Evolutionary conservation across 2,329 filamentous ascomycete genomes (phyloP), one percentile per base, ranked within the genome.

Genomic region (Trichoderma asperellum): DNA sequence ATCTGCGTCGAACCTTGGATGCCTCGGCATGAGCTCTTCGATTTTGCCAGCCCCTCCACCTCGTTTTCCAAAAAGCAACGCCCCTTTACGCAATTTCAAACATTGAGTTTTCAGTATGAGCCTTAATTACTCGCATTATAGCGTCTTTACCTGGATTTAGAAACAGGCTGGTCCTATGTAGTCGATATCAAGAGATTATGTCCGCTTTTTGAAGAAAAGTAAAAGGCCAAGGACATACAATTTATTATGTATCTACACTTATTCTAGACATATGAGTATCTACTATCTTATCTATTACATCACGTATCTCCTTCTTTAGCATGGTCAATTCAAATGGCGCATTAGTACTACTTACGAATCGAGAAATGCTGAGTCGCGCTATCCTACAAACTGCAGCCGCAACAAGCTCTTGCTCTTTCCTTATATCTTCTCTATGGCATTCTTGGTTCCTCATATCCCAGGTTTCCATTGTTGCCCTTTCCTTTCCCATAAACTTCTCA

Each of bases 1-100:
- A 88, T 69, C 79, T 91, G 18, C 79, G 84, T 60, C 84, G 85
- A 71, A 88, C 85, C 18, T 74, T 86, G 52, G 82, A 77, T 58
- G 75, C 75, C 55, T 70, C 76, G 47, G 72, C 76, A 34, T 68
- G 35, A 68, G 29, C 34, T 16, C 49, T 14, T 47, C 16, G 40
- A 40, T 7, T 35, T 43, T 34, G 2, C n/a, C 24, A 7, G 32
- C 11, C 6, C 29, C n/a, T 5, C 2, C n/a, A 2, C 34, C 34
- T 21, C 16, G 24, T 29, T 8, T 53, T 35, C 34, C 14, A 55
- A 40, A 21, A 40, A 53, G 14, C 14, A 55, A 16, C 40, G 14
- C 32, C 18, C n/a, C 29, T 29, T 49, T 40, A 24, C 37, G 18
- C 29, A 47, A n/a, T 57, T 32, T n/a, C 53, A 34, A 49, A 27